Evolutionary conservation across 495 filamentous ascomycete species (phyloP), one percentile per base, ranked within the genome.

Genomic region (Aspergillus ostianus): DNA sequence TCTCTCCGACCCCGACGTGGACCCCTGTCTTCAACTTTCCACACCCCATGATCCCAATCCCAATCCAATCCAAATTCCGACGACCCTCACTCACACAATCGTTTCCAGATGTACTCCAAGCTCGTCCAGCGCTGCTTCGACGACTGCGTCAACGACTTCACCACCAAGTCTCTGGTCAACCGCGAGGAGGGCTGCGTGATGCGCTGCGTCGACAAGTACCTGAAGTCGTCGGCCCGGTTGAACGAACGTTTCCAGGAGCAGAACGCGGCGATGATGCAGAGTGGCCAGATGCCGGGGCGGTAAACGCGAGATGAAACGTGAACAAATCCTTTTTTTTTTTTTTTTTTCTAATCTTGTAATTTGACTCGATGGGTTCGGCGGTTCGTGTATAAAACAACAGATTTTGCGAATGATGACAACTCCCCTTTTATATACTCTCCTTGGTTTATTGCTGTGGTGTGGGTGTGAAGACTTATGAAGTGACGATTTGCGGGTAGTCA

Each of bases 131-230:
- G 88, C 71, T 98, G 94, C 84, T 98, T 98, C 82, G 88, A 91
- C 70, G 87, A 94, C 78, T 99, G 94, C 79, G 85, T 98, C 75
- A 93, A 91, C 73, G 93, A 97, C 80, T 99, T 99, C 84, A 96
- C 92, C 70, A 94, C 90, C 81, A 97, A 97, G 80, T 90, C 91
- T 7, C 84, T 99, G 32, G 85, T 87, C 56, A 79, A 84, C 61
- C 87, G 90, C 64, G 94, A 99, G 76, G 89, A 92, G 69, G 84
- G 88, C 66, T 98, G 95, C 76, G 84, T 97, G 59, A 86, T 89
- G 79, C 88, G 91, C 63, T 99, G 95, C 73, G 92, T 97, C 21
- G 88, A 93, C 76, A 98, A 98, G 82, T 89, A 90, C 73, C 84
- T 97, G 75, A 93, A 96, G 72, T 84, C 87, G 55, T 89, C 89